phyloP scores from a whole-genome alignment of 768 basidiomycete genomes.

The Auriscalpium vulgare region DNA sequence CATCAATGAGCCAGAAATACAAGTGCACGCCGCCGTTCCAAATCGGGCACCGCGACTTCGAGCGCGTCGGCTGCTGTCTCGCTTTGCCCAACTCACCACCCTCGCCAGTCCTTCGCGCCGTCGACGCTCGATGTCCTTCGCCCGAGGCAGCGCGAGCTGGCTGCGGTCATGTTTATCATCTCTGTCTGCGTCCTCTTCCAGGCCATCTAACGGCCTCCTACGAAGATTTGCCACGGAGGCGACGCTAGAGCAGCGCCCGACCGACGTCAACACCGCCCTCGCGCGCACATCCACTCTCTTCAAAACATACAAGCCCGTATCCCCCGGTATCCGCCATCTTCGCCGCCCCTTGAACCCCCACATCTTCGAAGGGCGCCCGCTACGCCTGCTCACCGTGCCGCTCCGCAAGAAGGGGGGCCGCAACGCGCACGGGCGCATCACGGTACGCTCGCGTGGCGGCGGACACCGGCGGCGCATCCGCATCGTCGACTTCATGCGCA shows the following conservation, averaged over 20 bases:
- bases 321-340: conserved; percentile 82
- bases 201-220: conserved; percentile 14
- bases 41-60: too few relatives aligned
- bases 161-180: conserved; percentile 5
- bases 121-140: conserved; percentile 8
- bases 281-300: conserved; percentile 50
- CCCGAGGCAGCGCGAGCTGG: conserved; percentile 4
- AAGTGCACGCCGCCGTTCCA: too few relatives aligned
- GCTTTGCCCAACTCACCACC: too few relatives aligned
- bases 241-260: conserved; percentile 21
- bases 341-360: conserved; percentile 76
- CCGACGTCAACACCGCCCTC: conserved; percentile 33
- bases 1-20: too few relatives aligned
- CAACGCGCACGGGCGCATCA: conserved; percentile 76
- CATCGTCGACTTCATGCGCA: conserved; percentile 76
- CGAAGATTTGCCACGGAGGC: conserved; percentile 32
- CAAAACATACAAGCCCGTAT: conserved; percentile 87
- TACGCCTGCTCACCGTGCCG: conserved; percentile 74
- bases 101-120: not conserved
- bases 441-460: conserved; percentile 83
- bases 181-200: not conserved
- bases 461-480: conserved; percentile 86
- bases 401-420: conserved; percentile 83
- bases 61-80: too few relatives aligned
- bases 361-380: conserved; percentile 77